Evolutionary conservation across 2,329 filamentous ascomycete genomes (phyloP).

Genomic region (Ophiostoma sp.): DNA sequence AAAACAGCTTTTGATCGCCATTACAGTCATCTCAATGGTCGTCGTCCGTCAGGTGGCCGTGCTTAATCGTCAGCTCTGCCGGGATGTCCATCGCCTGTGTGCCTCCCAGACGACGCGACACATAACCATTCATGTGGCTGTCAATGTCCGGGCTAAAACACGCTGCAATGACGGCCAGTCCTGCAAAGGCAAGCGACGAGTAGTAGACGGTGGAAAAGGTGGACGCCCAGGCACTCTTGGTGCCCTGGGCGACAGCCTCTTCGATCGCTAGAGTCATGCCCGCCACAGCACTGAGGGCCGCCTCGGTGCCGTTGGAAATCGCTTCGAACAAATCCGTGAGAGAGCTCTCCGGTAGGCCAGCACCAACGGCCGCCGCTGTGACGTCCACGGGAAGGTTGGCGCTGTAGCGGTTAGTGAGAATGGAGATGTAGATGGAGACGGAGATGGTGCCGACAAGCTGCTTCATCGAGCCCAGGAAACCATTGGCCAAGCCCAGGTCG

Average conservation of each 20-base stretch:
- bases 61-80: slow-evolving; percentile 21
- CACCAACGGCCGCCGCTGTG: background rate
- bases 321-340: background rate
- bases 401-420: slow-evolving; percentile 20
- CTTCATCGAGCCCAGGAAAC: slow-evolving; percentile 25
- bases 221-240: slow-evolving; percentile 21
- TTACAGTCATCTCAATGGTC: background rate
- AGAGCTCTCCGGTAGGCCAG: background rate
- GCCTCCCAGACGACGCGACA: slow-evolving; percentile 22
- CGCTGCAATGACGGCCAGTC: slow-evolving; percentile 23
- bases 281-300: background rate
- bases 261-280: slow-evolving; percentile 19
- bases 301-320: background rate
- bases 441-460: slow-evolving; percentile 22
- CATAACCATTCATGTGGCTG: slow-evolving; percentile 22
- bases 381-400: background rate
- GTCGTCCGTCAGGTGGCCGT: background rate
- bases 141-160: slow-evolving; percentile 23
- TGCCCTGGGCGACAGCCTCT: slow-evolving; percentile 14
- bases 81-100: slow-evolving; percentile 23
- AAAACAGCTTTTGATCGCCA: background rate
- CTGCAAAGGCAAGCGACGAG: slow-evolving; percentile 22
- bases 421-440: slow-evolving; percentile 23
- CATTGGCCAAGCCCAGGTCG: slow-evolving; percentile 25
- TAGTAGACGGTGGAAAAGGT: slow-evolving; percentile 23